Evolutionary conservation across 306 rosid genomes (phyloP), one percentile per base, ranked within the genome.

Genomic region (Pueraria montana): DNA sequence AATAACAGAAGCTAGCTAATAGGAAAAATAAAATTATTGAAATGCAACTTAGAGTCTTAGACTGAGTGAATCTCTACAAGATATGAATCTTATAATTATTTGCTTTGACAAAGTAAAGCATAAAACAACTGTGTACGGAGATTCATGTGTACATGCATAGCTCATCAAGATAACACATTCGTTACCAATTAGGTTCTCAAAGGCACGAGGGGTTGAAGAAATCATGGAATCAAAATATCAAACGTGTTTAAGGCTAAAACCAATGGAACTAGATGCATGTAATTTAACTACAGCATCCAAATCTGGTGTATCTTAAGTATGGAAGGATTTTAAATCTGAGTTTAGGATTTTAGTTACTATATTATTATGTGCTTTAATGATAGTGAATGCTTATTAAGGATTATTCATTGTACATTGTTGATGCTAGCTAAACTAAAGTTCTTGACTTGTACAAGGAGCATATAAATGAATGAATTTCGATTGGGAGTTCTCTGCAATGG

Each of bases 51-150:
- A 49, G 45, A 27, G 6, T 2, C 13, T 50, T 17, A 49, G 45
- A 27, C 11, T 2, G 36, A 32, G 24, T 30, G 7, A 20, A 80
- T 55, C 23, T 55, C 48, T 11, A 23, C 20, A 34, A 79, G 59
- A 49, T 52, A 40, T 10, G 43, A 66, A 53, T 52, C 69, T 38
- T 9, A 38, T 61, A 52, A 53, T 52, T 79, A 36, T 77, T 77
- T 49, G 13, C 1, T 45, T 45, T 78, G 66, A 78, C 55, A 78
- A 3, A 36, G 74, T 26, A 48, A 63, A 67, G 46, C 38, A 68
- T 24, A 68, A 81, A 62, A 23, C 55, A 48, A 72, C 21, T 72
- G 80, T 72, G 80, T 81, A 72, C 66, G 80, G 80, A 81, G 8
- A 16, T 3, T 66, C 12, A 34, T 52, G 65, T 78, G 66, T n/a